Evolutionary conservation across 164 flowering plant species (phyloP).

Genomic region (Aristolochia fimbriata): DNA sequence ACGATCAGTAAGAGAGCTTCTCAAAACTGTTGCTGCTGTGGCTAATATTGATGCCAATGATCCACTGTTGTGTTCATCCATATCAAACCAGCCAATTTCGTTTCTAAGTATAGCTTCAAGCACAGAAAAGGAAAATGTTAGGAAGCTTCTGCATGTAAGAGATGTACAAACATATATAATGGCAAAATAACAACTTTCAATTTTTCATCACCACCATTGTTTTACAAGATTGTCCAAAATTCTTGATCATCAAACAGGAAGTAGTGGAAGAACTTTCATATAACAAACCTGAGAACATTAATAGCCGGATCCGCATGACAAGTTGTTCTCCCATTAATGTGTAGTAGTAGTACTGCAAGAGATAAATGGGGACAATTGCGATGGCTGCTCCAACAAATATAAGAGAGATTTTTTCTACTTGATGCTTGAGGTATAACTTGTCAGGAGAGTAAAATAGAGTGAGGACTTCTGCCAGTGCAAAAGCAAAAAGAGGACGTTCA

Average conservation of each 20-base stretch:
- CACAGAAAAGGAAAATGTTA: background rate
- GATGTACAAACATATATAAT: no score
- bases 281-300: conserved; percentile 64
- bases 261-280: no score
- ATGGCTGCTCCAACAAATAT: conserved; percentile 45
- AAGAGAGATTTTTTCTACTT: conserved; percentile 34
- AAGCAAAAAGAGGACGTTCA: conserved; percentile 60
- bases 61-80: conserved; percentile 54
- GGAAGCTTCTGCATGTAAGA: no score
- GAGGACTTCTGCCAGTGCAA: conserved; percentile 49
- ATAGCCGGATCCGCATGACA: conserved; percentile 51
- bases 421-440: conserved; percentile 29
- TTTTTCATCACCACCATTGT: no score
- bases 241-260: no score
- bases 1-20: conserved; percentile 60
- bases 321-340: conserved; percentile 70
- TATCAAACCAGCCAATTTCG: conserved; percentile 82
- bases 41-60: conserved; percentile 50
- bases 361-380: conserved; percentile 39
- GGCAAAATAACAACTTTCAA: background rate
- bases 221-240: no score
- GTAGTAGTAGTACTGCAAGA: no score
- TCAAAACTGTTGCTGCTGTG: conserved; percentile 56
- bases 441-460: conserved; percentile 44
- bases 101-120: conserved; percentile 63